These are phyloP conservation scores for Gaertneriomyces sp. DNA, from an alignment of 192 early-diverging fungal species.

Conservation along the genomic window DNA sequence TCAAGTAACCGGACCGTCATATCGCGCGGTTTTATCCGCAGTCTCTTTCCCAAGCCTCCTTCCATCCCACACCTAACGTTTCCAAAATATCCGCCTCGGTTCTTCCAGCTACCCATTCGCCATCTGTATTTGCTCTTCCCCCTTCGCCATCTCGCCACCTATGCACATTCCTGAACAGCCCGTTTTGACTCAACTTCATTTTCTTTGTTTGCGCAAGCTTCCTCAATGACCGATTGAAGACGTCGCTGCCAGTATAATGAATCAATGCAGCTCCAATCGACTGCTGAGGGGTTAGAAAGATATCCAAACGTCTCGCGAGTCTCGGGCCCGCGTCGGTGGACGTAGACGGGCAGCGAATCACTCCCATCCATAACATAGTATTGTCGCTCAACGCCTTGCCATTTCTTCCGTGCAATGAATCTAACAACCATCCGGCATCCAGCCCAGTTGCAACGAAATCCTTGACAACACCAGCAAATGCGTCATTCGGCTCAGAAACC, in stretches of 20 bases:
- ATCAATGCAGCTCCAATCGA: conserved; percentile 47
- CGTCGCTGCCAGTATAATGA: conserved; percentile 50
- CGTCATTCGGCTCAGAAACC: conserved; percentile 15
- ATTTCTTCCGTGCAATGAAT: conserved; percentile 12
- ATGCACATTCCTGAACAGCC: too few relatives aligned
- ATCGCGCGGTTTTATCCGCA: too few relatives aligned
- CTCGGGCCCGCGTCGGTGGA: neutral
- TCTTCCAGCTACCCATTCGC: too few relatives aligned
- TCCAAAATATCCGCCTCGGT: too few relatives aligned
- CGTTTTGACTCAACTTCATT: too few relatives aligned
- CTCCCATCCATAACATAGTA: conserved; percentile 31
- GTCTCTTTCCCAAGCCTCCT: too few relatives aligned
- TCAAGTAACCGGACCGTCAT: too few relatives aligned
- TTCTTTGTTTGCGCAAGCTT: too few relatives aligned
- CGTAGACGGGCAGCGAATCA: conserved; percentile 20
- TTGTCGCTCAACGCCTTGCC: neutral
- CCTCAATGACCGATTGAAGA: conserved; percentile 19
- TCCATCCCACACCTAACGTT: too few relatives aligned
- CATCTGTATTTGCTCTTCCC: too few relatives aligned
- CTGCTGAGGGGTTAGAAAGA: conserved; percentile 38
- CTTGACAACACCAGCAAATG: neutral
- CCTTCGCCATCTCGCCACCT: too few relatives aligned
- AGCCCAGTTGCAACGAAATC: conserved; percentile 18
- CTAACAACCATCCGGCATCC: conserved; percentile 17
- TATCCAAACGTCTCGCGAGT: conserved; percentile 40